Evolutionary conservation across 306 rosid genomes (phyloP).

Genomic region (Cercis canadensis): DNA sequence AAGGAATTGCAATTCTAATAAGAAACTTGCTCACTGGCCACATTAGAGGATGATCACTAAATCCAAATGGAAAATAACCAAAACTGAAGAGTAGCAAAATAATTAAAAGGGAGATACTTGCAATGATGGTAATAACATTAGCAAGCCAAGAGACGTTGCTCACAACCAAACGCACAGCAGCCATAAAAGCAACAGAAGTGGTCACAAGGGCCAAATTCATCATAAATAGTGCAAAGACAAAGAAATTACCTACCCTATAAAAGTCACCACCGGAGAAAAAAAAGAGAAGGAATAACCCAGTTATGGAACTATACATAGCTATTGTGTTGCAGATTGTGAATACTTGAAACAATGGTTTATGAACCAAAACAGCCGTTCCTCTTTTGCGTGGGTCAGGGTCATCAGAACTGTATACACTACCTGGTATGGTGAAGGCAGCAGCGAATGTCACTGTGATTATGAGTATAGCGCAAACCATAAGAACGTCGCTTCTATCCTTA

Average conservation of each 20-base stretch:
- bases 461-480: no score
- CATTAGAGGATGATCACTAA: not conserved
- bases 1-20: no score
- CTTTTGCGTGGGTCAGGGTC: no score
- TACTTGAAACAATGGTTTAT: not conserved
- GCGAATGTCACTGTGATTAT: no score
- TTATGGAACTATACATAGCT: slow-evolving; percentile 4
- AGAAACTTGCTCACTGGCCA: no score
- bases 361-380: no score
- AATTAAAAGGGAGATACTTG: not conserved
- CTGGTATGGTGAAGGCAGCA: no score
- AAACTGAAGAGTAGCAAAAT: not conserved
- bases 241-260: rapidly evolving
- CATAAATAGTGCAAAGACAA: rapidly evolving
- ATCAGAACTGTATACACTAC: no score
- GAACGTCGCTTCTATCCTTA: no score
- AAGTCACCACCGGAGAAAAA: not conserved
- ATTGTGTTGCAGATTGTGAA: not conserved
- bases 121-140: not conserved
- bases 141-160: not conserved
- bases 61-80: not conserved
- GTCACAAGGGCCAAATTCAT: not conserved
- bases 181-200: not conserved
- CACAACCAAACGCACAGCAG: not conserved
- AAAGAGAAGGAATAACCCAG: not conserved